Evolutionary conservation across 2,329 filamentous ascomycete genomes (phyloP).

Genomic region (Fusarium xylarioides): DNA sequence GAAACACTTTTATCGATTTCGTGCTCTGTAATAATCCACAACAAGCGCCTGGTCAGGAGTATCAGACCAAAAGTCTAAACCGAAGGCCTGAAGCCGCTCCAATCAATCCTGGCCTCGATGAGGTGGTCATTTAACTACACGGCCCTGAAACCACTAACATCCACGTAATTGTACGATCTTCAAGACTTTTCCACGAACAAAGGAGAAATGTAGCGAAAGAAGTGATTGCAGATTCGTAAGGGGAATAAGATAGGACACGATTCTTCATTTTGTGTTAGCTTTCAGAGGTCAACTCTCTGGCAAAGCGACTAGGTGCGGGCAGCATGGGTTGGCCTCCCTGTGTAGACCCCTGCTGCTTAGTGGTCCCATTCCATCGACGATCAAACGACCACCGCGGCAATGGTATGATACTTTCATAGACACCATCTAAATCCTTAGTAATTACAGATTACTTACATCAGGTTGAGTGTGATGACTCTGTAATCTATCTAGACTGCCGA

Average conservation of each 20-base stretch:
- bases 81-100: background rate
- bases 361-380: background rate
- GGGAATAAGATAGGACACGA: fast-evolving
- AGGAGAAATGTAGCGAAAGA: no score
- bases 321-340: background rate
- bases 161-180: background rate
- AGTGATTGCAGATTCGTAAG: fast-evolving
- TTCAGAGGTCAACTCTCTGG: background rate
- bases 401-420: background rate
- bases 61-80: background rate
- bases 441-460: background rate
- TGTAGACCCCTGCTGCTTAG: background rate
- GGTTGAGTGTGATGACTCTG: background rate
- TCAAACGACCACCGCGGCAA: no score
- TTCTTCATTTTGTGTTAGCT: background rate
- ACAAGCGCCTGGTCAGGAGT: background rate
- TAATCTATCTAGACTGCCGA: background rate
- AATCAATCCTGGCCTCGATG: background rate
- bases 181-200: background rate
- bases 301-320: background rate
- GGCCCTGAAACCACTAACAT: background rate
- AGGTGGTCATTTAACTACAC: background rate
- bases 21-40: fast-evolving
- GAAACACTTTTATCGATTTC: background rate
- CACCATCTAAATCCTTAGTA: background rate